Base-by-base conservation (phyloP, 371 early-diverging fungal species). In the Rhizopus stolonifer region DNA sequence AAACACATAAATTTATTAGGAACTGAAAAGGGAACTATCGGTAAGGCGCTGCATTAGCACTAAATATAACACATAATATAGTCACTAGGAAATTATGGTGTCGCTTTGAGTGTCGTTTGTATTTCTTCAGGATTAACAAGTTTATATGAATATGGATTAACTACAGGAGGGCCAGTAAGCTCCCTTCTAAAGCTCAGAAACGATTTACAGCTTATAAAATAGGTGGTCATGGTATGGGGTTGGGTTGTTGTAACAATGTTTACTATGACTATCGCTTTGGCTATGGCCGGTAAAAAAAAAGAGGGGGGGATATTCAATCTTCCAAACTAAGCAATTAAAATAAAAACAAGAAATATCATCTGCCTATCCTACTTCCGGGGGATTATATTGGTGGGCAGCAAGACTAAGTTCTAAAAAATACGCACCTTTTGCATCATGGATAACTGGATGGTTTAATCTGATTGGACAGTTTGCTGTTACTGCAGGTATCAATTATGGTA, bases 361-460 rank as follows among this genome's bases (percentile, higher is more conserved):
- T 18, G 75, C 86, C 6, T 85, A 74, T 56, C 86, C 86, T 23
- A 84, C 85, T 22, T 70, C 77, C n/a, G 88, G 88, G 25, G 84
- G 84, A 7, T 69, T 86, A 31, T 86, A 88, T 61, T 86, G 72
- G 69, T 86, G 81, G 80, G 71, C 83, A 15, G 79, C 79, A n/a
- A 54, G 58, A 14, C 48, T 72, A 42, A 64, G 64, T 43, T 49
- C 61, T 5, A 61, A 46, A 29, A 49, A 38, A 52, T 65, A 61
- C 34, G 66, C 63, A 18, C 72, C 72, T 4, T 62, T 61, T 52
- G 63, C 69, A 18, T 69, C 69, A 13, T 72, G 72, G 72, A 66
- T 72, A 54, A 72, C 69, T 9, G 72, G 72, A 13, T 72, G 72
- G 72, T 72, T 61, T 40, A 72, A 72, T 36, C 45, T 72, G 36